phyloP scores from a whole-genome alignment of 371 early-diverging fungal species.

The Apophysomyces sp. region DNA sequence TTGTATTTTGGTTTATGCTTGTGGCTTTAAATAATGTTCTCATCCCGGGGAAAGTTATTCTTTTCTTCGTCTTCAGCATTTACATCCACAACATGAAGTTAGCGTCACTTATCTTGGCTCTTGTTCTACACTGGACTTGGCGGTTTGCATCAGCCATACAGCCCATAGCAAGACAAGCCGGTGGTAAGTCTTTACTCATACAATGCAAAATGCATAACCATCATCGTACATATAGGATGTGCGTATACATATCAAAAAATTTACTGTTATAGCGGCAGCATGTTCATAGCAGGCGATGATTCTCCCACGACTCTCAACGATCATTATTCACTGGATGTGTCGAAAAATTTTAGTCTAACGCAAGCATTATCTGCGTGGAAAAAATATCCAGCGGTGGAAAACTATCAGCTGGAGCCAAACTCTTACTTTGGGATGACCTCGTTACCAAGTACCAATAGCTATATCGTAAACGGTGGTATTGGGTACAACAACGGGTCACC shows the following conservation, averaged over 20 bases:
- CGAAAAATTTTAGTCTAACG: neutral
- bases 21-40: neutral
- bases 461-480: slow-evolving; percentile 8
- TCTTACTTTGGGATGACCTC: slow-evolving; percentile 11
- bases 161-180: neutral
- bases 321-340: neutral
- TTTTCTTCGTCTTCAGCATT: neutral
- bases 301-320: neutral
- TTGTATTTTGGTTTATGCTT: neutral
- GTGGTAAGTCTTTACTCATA: neutral
- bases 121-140: neutral
- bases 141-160: neutral
- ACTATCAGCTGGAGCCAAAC: slow-evolving; percentile 8
- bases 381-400: neutral
- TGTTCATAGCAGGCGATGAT: neutral
- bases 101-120: neutral
- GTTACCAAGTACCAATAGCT: neutral
- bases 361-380: neutral
- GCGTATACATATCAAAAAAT: neutral
- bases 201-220: neutral
- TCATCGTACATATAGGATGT: neutral
- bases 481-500: slow-evolving; percentile 8
- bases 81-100: neutral
- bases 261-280: neutral
- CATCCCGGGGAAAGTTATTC: neutral